phyloP scores from a whole-genome alignment of 768 basidiomycete species.

The Coprinopsis sp. region DNA sequence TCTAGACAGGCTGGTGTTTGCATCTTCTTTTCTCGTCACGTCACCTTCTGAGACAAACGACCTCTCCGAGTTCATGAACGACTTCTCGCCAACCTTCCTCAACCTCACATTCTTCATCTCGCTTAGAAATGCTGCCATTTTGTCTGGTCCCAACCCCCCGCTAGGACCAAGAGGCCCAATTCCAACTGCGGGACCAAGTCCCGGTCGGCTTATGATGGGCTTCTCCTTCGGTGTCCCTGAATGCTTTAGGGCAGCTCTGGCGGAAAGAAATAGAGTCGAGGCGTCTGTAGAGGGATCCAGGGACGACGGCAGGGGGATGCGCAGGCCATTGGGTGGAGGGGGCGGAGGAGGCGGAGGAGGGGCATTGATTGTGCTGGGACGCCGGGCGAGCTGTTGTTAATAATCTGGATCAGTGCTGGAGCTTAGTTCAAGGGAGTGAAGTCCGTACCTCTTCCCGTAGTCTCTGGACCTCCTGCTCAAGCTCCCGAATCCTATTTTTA shows the following conservation, averaged over 20 bases:
- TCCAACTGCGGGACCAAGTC: slow-evolving; percentile 62
- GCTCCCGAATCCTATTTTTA: slow-evolving; percentile 55
- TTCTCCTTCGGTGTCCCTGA: slow-evolving; percentile 55
- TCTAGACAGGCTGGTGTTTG: neutral
- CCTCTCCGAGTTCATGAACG: slow-evolving; percentile 8
- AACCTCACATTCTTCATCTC: slow-evolving; percentile 77
- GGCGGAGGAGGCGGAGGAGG: slow-evolving; percentile 45
- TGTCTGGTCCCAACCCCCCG: slow-evolving; percentile 70
- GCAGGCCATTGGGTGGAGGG: slow-evolving; percentile 25
- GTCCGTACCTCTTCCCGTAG: slow-evolving; percentile 53
- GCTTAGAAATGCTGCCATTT: slow-evolving; percentile 77
- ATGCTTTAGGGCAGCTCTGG: slow-evolving; percentile 64
- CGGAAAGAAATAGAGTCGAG: slow-evolving; percentile 44
- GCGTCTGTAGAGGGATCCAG: slow-evolving; percentile 13
- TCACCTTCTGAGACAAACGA: neutral
- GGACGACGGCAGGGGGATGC: slow-evolving; percentile 32
- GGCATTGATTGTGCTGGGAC: slow-evolving; percentile 22
- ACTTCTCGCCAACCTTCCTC: slow-evolving; percentile 40
- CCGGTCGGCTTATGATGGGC: slow-evolving; percentile 64
- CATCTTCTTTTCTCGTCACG: slow-evolving; percentile 4
- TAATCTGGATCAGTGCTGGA: slow-evolving; percentile 1
- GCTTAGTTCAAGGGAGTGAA: neutral
- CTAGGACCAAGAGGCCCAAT: slow-evolving; percentile 61
- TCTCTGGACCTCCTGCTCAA: slow-evolving; percentile 62
- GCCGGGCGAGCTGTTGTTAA: slow-evolving; percentile 41